A percentile compares a stretch with the other conserved stretches of the same genome.
Evolutionary conservation across 352 stramenopile genomes (phyloP).

Genomic region (Phytopythium helicoides): DNA sequence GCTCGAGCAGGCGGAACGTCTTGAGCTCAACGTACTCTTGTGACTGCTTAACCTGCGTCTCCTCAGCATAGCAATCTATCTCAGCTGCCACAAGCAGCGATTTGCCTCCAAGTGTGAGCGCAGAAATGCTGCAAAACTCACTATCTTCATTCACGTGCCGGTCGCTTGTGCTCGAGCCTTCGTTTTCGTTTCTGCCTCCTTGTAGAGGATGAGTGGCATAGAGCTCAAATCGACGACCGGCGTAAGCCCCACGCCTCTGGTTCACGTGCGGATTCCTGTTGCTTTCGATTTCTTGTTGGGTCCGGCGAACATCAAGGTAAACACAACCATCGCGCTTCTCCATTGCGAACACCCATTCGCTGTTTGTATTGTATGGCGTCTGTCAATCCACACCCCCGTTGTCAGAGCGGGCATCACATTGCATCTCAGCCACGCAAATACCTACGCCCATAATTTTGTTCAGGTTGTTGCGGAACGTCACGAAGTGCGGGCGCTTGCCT

Average conservation of each 20-base stretch:
- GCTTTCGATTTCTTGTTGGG: slow-evolving; percentile 36
- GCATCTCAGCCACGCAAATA: too few species aligned
- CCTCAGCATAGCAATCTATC: slow-evolving; percentile 57
- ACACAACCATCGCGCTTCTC: slow-evolving; percentile 58
- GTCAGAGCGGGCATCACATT: too few species aligned
- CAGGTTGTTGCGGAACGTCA: slow-evolving; percentile 79
- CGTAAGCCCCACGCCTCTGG: slow-evolving; percentile 57
- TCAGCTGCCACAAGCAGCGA: slow-evolving; percentile 57
- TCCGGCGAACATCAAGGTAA: slow-evolving; percentile 63
- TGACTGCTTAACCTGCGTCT: slow-evolving; percentile 7
- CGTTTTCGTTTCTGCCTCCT: too few species aligned
- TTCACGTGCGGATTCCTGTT: slow-evolving; percentile 44
- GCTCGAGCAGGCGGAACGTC: slow-evolving; percentile 53
- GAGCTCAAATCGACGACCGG: slow-evolving; percentile 72
- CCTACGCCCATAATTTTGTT: slow-evolving; percentile 81
- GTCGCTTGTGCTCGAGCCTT: not conserved
- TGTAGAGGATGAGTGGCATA: slow-evolving; percentile 33
- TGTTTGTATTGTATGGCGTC: slow-evolving; percentile 82
- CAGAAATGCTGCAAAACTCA: slow-evolving; percentile 73
- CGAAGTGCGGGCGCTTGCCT: slow-evolving; percentile 35
- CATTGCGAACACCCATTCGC: slow-evolving; percentile 50
- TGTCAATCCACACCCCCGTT: too few species aligned
- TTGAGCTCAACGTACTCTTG: slow-evolving; percentile 76
- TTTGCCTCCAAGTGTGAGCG: slow-evolving; percentile 46
- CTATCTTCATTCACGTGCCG: slow-evolving; percentile 52